phyloP scores from a whole-genome alignment of 306 rosid genomes.

The Vigna reflexopilosa region DNA sequence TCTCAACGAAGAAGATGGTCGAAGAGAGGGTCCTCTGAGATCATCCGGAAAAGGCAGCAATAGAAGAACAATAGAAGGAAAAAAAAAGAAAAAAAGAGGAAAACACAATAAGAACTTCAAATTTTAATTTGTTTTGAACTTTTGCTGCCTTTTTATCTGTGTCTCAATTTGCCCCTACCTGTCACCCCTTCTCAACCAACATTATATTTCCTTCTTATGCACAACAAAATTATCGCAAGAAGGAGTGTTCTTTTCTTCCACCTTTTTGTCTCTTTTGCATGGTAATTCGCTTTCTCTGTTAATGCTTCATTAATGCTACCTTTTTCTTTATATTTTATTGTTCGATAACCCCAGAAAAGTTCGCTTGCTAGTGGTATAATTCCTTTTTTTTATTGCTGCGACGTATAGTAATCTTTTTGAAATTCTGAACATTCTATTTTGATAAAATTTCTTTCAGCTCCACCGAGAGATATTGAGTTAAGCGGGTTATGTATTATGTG shows the following conservation, averaged over 20 bases:
- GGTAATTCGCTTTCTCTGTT: constrained; percentile 57
- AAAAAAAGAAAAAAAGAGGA: too few relatives aligned
- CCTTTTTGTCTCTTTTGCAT: constrained; percentile 46
- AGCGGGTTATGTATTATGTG: constrained; percentile 50
- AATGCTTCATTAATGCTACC: constrained; percentile 9
- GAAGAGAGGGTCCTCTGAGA: constrained; percentile 87
- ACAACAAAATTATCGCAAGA: constrained; percentile 21
- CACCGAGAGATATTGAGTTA: constrained; percentile 47
- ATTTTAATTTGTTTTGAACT: constrained; percentile 44
- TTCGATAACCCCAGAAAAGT: constrained; percentile 14
- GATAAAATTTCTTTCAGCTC: constrained; percentile 55
- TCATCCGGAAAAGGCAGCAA: constrained; percentile 88
- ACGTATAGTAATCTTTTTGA: not conserved
- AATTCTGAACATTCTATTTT: constrained; percentile 27
- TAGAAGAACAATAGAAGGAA: constrained; percentile 3
- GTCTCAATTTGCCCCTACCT: constrained; percentile 57
- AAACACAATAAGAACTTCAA: not conserved
- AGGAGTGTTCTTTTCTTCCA: constrained; percentile 42
- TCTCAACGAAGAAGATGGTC: constrained; percentile 66
- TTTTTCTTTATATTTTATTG: constrained; percentile 2
- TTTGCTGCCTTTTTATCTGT: constrained; percentile 78
- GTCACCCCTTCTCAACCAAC: constrained; percentile 39
- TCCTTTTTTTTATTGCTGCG: constrained; percentile 36
- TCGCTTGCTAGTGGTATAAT: constrained; percentile 69
- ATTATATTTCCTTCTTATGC: constrained; percentile 25